Conservation (phyloP, 164 flowering plant genomes). For the Litsea cubeba region DNA sequence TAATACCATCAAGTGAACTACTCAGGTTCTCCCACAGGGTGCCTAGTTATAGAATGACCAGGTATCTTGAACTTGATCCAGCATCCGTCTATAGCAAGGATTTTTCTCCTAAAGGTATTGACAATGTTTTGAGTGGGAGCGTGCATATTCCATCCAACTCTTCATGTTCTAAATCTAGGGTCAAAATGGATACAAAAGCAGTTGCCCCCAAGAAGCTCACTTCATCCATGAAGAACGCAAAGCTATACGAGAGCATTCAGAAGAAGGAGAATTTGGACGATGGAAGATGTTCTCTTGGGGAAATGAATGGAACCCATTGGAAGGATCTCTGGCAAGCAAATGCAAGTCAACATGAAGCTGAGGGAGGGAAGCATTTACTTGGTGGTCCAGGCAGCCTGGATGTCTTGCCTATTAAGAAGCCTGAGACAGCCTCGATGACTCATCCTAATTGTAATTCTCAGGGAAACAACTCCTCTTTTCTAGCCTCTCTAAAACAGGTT, state of each 20-base stretch:
- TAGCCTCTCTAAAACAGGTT: neutral
- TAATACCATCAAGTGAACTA: constrained; percentile 30
- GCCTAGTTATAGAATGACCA: constrained; percentile 42
- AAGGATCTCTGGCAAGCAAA: neutral
- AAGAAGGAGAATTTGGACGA: neutral
- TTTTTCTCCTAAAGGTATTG: constrained; percentile 9
- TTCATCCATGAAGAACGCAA: neutral
- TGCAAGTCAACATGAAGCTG: neutral
- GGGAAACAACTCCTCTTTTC: neutral
- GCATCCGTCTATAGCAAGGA: constrained; percentile 31
- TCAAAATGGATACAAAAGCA: neutral
- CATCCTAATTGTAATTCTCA: neutral
- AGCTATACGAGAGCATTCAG: neutral
- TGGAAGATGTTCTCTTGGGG: neutral
- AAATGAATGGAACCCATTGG: neutral
- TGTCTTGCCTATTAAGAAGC: neutral
- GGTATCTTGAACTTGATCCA: constrained; percentile 58
- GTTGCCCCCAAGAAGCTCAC: neutral
- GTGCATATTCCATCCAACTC: constrained; percentile 1
- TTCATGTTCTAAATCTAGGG: neutral
- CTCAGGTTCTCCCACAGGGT: constrained; percentile 56
- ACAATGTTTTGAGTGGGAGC: neutral
- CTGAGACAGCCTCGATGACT: neutral
- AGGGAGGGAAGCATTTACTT: neutral
- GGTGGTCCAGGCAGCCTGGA: neutral